Evolutionary conservation across 805 yeast genomes (phyloP).

Genomic region (Saccharomyces mikatae): DNA sequence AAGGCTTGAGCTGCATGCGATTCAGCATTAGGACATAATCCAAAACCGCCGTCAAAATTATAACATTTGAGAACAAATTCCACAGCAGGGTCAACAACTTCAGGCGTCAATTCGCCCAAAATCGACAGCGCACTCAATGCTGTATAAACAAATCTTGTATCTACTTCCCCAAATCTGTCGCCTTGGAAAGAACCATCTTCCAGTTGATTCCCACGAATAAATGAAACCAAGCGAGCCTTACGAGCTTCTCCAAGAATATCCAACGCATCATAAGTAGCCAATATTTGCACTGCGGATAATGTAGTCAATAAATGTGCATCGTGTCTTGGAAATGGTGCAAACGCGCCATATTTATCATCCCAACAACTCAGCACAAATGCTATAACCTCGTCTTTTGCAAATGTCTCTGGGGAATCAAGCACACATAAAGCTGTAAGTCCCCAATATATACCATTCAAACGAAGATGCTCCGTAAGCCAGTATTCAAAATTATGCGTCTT

Average conservation of each 20-base stretch:
- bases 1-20: constrained; percentile 90
- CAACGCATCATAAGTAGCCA: constrained; percentile 56
- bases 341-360: constrained; percentile 58
- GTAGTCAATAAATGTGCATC: constrained; percentile 85
- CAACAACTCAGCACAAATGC: constrained; percentile 65
- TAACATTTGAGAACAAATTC: constrained; percentile 59
- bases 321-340: constrained; percentile 82
- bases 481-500: constrained; percentile 59
- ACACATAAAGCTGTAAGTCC: constrained; percentile 71
- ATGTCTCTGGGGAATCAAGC: constrained; percentile 46
- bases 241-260: constrained; percentile 31
- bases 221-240: constrained; percentile 28
- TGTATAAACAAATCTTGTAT: constrained; percentile 81
- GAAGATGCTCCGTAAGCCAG: constrained; percentile 83
- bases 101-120: constrained; percentile 51
- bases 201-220: constrained; percentile 33
- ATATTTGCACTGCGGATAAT: constrained; percentile 74
- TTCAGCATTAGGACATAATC: constrained; percentile 89
- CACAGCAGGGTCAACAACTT: constrained; percentile 54
- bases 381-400: constrained; percentile 55
- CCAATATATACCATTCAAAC: constrained; percentile 94
- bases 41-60: constrained; percentile 95
- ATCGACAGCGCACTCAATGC: constrained; percentile 69
- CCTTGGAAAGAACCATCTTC: constrained; percentile 75
- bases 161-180: constrained; percentile 86